A percentile compares a stretch with the other conserved stretches of the same genome.
Conservation (phyloP, 805 yeast genomes). For the Lipomyces orientalis region DNA sequence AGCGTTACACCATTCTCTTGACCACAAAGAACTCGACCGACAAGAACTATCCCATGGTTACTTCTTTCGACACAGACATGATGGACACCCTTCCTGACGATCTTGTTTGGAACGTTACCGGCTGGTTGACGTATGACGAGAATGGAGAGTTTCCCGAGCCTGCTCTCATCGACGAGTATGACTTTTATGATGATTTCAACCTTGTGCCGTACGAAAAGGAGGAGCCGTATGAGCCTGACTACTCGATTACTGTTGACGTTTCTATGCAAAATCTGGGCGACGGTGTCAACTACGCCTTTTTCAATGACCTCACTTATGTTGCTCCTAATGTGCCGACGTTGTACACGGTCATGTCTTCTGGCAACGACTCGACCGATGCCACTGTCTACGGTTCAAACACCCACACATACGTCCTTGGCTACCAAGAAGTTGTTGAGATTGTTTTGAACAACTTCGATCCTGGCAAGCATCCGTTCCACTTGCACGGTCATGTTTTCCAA, state of each 20-base stretch:
- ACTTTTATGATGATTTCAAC: constrained; percentile 75
- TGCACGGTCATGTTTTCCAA: constrained; percentile 94
- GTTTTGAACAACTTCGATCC: constrained; percentile 85
- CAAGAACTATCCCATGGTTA: constrained; percentile 80
- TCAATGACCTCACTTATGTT: constrained; percentile 82
- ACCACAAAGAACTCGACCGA: constrained; percentile 68
- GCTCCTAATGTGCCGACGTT: constrained; percentile 87
- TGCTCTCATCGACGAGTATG: constrained; percentile 49
- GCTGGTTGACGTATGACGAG: constrained; percentile 65
- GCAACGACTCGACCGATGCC: constrained; percentile 55
- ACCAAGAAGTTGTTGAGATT: constrained; percentile 74
- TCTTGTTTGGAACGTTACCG: constrained; percentile 73
- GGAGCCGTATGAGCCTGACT: constrained; percentile 69
- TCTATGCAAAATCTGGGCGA: constrained; percentile 81
- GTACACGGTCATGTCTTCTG: constrained; percentile 68
- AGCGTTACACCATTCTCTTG: constrained; percentile 82
- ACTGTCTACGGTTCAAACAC: constrained; percentile 84
- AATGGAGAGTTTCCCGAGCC: constrained; percentile 54
- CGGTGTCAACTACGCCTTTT: constrained; percentile 95
- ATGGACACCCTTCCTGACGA: constrained; percentile 74
- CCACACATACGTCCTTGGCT: constrained; percentile 70
- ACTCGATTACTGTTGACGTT: constrained; percentile 73
- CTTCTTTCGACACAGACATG: constrained; percentile 80
- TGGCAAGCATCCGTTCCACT: constrained; percentile 96
- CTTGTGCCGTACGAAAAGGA: constrained; percentile 66